phyloP scores from a whole-genome alignment of 108 stramenopile genomes.

The Stephanodiscus triporus region DNA sequence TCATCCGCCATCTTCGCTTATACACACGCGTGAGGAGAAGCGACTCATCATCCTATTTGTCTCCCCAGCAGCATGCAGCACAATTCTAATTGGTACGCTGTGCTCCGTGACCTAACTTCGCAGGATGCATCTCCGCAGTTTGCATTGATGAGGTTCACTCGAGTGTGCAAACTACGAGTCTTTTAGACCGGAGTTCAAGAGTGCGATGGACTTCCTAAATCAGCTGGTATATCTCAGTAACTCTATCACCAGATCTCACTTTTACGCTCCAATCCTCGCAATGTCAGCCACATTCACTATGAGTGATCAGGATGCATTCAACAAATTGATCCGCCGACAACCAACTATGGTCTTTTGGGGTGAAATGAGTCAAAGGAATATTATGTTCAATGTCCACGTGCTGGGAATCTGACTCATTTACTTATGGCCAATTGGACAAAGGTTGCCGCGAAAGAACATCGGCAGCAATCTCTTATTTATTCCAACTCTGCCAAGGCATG shows the following conservation, averaged over 20 bases:
- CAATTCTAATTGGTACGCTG: too few species aligned
- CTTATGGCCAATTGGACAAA: background rate
- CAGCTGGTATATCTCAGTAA: too few species aligned
- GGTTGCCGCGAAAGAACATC: background rate
- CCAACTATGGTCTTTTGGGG: background rate
- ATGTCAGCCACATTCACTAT: conserved; percentile 13
- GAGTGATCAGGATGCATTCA: background rate
- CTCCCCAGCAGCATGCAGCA: background rate
- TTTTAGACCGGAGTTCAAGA: conserved; percentile 20
- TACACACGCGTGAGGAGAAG: background rate
- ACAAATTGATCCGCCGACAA: background rate
- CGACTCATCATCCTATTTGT: conserved; percentile 7
- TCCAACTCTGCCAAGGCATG: too few species aligned
- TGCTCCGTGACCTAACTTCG: background rate
- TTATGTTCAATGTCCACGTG: background rate
- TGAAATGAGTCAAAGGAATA: background rate
- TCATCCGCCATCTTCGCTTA: background rate
- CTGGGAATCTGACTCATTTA: too few species aligned
- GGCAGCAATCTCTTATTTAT: background rate
- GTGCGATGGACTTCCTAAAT: background rate
- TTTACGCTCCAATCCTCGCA: background rate
- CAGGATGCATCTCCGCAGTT: background rate
- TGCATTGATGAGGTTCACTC: conserved; percentile 12
- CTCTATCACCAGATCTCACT: background rate
- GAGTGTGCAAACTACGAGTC: conserved; percentile 14